Evolutionary conservation across 306 rosid species (phyloP).

Genomic region (Trifolium repens): DNA sequence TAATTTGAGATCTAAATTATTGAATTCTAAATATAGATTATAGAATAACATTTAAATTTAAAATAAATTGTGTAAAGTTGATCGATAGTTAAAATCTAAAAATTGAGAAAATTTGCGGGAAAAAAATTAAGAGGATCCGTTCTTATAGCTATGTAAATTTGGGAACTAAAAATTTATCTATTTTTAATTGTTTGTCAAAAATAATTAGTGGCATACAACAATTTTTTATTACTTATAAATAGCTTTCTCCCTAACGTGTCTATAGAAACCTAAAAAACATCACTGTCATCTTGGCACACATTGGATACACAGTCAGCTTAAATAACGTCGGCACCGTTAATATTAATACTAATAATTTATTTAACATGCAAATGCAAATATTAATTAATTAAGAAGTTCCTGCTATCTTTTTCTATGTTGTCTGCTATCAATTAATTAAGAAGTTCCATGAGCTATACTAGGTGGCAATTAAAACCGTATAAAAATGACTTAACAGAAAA

Average conservation of each 20-base stretch:
- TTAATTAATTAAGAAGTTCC: not conserved
- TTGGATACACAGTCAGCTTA: not conserved
- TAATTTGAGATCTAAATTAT: too few relatives aligned
- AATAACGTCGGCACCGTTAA: not conserved
- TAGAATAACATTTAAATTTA: too few relatives aligned
- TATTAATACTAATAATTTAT: not conserved
- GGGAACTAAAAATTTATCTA: too few relatives aligned
- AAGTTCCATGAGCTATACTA: not conserved
- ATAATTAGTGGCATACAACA: not conserved
- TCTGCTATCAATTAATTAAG: not conserved
- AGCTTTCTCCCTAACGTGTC: not conserved
- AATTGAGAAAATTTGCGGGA: too few relatives aligned
- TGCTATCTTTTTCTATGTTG: too few relatives aligned
- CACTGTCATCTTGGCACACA: conserved; percentile 12
- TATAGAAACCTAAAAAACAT: conserved; percentile 22
- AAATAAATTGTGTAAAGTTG: too few relatives aligned
- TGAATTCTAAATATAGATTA: too few relatives aligned
- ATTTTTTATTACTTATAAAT: not conserved
- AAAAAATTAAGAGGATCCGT: too few relatives aligned
- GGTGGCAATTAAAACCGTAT: conserved; percentile 1
- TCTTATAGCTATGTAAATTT: too few relatives aligned
- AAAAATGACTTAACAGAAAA: not conserved
- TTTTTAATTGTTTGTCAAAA: too few relatives aligned
- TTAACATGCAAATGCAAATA: conserved; percentile 6
- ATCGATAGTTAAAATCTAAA: too few relatives aligned